These are phyloP conservation scores for Kwoniella botswanensis DNA, from an alignment of 768 basidiomycete species.

Conservation along the genomic window DNA sequence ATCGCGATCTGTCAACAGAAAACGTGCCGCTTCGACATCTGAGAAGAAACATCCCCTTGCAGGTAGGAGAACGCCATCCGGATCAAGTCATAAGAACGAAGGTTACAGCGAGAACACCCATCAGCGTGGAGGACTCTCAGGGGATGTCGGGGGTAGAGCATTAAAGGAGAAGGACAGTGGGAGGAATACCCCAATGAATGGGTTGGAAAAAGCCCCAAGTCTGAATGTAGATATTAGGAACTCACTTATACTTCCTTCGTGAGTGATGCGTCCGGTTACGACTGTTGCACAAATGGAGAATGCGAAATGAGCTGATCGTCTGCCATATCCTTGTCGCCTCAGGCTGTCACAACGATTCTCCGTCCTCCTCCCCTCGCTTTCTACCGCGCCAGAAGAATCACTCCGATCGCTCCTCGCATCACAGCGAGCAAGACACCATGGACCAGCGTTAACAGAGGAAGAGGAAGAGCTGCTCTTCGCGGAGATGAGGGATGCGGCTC, in stretches of 20 bases:
- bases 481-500: constrained; percentile 34
- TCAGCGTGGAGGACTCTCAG: not conserved
- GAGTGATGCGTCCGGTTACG: constrained; percentile 9
- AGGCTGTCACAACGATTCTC: constrained; percentile 51
- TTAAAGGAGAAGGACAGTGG: constrained; percentile 3
- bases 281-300: not conserved
- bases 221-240: constrained; percentile 46
- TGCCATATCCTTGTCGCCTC: not conserved
- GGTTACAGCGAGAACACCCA: constrained; percentile 2
- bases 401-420: constrained; percentile 43
- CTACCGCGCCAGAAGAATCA: constrained; percentile 39
- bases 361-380: constrained; percentile 45
- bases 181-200: constrained; percentile 2
- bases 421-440: constrained; percentile 39
- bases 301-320: not conserved
- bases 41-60: constrained; percentile 13
- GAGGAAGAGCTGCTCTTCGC: constrained; percentile 53
- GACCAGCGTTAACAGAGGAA: constrained; percentile 43
- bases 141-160: not conserved
- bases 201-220: constrained; percentile 34
- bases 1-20: constrained; percentile 8
- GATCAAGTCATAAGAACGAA: constrained; percentile 4
- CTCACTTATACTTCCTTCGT: constrained; percentile 53
- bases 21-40: constrained; percentile 28
- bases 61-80: constrained; percentile 12